A percentile compares a stretch with the other conserved stretches of the same genome.
These are phyloP conservation scores for Phytophthora macrochlamydospora DNA, from an alignment of 352 stramenopile genomes.

Conservation along the genomic window DNA sequence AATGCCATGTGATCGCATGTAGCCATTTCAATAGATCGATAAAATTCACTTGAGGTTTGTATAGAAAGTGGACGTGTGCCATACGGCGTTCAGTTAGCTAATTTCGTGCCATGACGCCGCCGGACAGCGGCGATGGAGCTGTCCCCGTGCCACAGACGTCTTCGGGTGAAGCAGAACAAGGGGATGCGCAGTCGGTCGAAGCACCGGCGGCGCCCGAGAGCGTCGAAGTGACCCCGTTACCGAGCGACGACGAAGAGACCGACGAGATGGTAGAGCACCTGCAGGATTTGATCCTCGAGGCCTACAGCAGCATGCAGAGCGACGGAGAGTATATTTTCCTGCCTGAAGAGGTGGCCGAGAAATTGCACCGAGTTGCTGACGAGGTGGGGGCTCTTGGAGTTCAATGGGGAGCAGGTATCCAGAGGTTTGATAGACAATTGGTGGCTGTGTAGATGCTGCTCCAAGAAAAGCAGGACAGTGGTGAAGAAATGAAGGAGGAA, in stretches of 20 bases:
- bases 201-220: neutral
- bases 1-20: conserved; percentile 43
- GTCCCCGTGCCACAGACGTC: neutral
- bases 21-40: conserved; percentile 11
- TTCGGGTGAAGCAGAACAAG: conserved; percentile 1
- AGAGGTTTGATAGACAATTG: conserved; percentile 4
- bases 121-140: conserved; percentile 9
- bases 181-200: conserved; percentile 6
- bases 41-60: conserved; percentile 9
- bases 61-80: conserved; percentile 11
- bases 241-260: conserved; percentile 19
- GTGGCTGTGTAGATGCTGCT: conserved; percentile 12
- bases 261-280: conserved; percentile 48
- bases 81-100: conserved; percentile 16
- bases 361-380: conserved; percentile 62
- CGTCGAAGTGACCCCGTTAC: conserved; percentile 7
- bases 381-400: conserved; percentile 43
- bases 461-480: conserved; percentile 32
- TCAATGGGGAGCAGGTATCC: neutral
- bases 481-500: conserved; percentile 20
- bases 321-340: conserved; percentile 84
- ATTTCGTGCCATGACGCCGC: conserved; percentile 19
- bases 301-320: conserved; percentile 86
- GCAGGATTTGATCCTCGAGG: conserved; percentile 79
- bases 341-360: conserved; percentile 64